Evolutionary conservation across 1,284 basidiomycete species (phyloP), one percentile per base, ranked within the genome.

Genomic region (Sporisorium graminicola): DNA sequence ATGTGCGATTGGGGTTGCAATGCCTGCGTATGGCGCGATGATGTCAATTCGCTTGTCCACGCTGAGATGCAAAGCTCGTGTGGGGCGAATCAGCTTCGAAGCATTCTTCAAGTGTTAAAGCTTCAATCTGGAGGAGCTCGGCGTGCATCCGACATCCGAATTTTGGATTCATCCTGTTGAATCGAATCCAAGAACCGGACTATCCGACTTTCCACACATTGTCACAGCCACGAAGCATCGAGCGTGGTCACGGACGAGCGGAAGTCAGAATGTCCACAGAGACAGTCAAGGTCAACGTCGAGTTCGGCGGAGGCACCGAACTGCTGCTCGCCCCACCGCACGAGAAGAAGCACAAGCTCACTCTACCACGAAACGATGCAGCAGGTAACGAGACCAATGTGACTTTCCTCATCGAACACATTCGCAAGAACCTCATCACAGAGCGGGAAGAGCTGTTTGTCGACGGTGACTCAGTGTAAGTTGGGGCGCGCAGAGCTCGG

Each of bases 391-490:
- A 86, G 26, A 87, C 89, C 18, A 91, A 94, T 80, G 87, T 98
- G 73, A 87, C 90, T 1, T 92, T 91, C 84, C 88, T 98, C 44
- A 92, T 98, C 46, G 88, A 90, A 63, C 91, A 93, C 87, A 89
- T 99, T 77, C 90, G 91, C 70, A 90, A 91, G 66, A 90, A 93
- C 79, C 85, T 95, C 60, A 88, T 98, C 78, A 91, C 90, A 74
- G 94, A 96, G 83, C 88, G 96, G 18, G 90, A 90, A 44, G 95
- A 97, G 83, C 88, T 99, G 66, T 98, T 99, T 83, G 89, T 93
- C 55, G 95, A 98, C 72, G 91, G 91, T 7, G 91, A 90, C 31
- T 93, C 91, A 42, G 93, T 98, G 95, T 97, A 86, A 87, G 93
- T 90, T 24, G 26, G 16, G 7, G 1, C 6, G 16, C 14, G 5